Conservation (phyloP, 805 yeast genomes). For the Saccharomycopsis fodiens region DNA sequence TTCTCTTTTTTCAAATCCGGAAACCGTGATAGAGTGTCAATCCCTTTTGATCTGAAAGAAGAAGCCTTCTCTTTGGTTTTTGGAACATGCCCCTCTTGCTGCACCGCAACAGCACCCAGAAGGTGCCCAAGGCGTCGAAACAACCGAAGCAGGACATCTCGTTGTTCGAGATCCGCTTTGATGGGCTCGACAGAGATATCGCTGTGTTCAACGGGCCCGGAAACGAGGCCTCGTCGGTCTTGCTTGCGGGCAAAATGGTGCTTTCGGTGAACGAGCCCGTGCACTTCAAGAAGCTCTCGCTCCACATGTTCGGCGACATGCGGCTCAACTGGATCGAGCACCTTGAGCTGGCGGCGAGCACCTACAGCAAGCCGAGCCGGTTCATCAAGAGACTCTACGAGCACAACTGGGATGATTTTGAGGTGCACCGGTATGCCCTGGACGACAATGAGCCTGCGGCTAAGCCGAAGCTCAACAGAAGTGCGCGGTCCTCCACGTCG, state of each 20-base stretch:
- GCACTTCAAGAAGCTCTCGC: slow-evolving; percentile 51
- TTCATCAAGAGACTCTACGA: slow-evolving; percentile 64
- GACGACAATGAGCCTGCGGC: slow-evolving; percentile 20
- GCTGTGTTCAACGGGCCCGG: slow-evolving; percentile 73
- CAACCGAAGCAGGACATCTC: slow-evolving; percentile 28
- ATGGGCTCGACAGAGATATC: slow-evolving; percentile 69
- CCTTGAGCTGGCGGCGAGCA: slow-evolving; percentile 35
- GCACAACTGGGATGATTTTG: slow-evolving; percentile 68
- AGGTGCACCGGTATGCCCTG: slow-evolving; percentile 36
- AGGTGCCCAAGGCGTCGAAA: too few relatives aligned
- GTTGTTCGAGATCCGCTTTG: slow-evolving; percentile 47
- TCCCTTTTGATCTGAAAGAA: too few relatives aligned
- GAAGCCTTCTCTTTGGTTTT: not conserved
- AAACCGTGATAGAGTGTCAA: too few relatives aligned
- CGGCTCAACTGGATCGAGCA: slow-evolving; percentile 59
- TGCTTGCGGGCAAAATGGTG: slow-evolving; percentile 71
- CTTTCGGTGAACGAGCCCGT: slow-evolving; percentile 71
- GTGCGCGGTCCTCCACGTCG: slow-evolving; percentile 13
- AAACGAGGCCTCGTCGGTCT: slow-evolving; percentile 67
- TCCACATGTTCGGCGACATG: slow-evolving; percentile 62
- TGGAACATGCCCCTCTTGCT: not conserved
- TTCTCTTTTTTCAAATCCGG: too few relatives aligned
- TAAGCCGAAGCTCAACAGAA: slow-evolving; percentile 1
- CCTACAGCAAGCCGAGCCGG: slow-evolving; percentile 37
- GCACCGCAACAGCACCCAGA: not conserved